Evolutionary conservation across 2,329 filamentous ascomycete genomes (phyloP).

Genomic region (Cytospora mali): DNA sequence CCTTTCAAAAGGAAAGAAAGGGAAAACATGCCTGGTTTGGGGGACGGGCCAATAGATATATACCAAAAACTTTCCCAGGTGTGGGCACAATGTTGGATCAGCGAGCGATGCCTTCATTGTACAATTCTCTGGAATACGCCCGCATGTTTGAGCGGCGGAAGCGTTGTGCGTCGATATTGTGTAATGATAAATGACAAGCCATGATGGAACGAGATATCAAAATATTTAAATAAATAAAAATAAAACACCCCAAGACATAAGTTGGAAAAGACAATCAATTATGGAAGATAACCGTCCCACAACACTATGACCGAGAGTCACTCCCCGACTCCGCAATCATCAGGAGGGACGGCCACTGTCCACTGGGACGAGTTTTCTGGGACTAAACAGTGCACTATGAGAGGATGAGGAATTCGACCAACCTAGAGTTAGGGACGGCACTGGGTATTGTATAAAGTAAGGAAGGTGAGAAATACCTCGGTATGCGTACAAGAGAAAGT

Average conservation of each 20-base stretch:
- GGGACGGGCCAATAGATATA: neutral
- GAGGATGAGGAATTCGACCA: too few species aligned
- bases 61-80: neutral
- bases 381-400: too few species aligned
- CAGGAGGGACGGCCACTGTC: too few species aligned
- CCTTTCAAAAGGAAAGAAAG: neutral
- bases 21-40: neutral
- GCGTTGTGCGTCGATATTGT: constrained; percentile 20
- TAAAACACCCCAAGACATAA: neutral
- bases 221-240: neutral
- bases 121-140: neutral
- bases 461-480: too few species aligned
- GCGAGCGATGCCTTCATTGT: neutral
- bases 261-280: neutral
- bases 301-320: too few species aligned
- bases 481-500: neutral
- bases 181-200: constrained; percentile 26
- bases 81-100: neutral
- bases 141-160: neutral
- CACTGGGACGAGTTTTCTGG: too few species aligned
- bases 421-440: too few species aligned
- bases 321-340: too few species aligned
- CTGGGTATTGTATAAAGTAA: too few species aligned
- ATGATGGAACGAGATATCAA: constrained; percentile 12
- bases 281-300: too few species aligned